Base-by-base conservation (phyloP, 306 rosid genomes). In the Purshia tridentata region DNA sequence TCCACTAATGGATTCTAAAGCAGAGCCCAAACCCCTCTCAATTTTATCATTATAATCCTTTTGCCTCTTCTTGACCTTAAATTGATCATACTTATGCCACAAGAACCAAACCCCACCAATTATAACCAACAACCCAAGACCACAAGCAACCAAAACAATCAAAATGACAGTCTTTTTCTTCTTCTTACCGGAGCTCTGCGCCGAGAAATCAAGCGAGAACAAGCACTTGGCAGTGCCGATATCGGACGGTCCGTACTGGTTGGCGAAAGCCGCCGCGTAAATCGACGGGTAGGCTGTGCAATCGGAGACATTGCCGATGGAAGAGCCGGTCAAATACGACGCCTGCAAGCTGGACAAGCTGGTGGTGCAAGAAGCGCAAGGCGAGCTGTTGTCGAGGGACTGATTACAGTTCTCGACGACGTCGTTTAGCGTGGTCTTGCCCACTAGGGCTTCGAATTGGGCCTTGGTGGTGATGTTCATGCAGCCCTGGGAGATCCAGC, bases 401-500 rank as follows among this genome's bases (percentile, higher is more conserved):
- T 70, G 84, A 72, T 85, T 88, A 9, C 97, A 94, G 60, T 51
- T 78, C 0, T 0, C 0, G 6, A 49, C 66, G 19, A 85, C 82
- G 54, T 44, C 39, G 52, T 65, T 71, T 0, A 84, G 57, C 0
- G 59, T 42, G 1, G 69, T 0, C 0, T 14, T 0, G 12, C 86
- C 66, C 51, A 83, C 71, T 7, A 5, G 23, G 6, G 29, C 2
- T 10, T 82, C 84, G 80, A 91, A 94, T 0, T 85, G 47, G 0
- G 65, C 35, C 23, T 42, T 61, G 58, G 95, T 89, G 57, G 87
- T 85, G 81, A 94, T 79, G 83, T 84, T 88, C 91, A 83, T 80
- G 79, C 97, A 94, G 1, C 97, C 98, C 18, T 88, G 74, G 72
- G 74, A 68, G 74, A 86, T 86, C 90, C 90, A 86, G 16, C 68